phyloP scores from a whole-genome alignment of 345 rosid species.

The Murraya koenigii region DNA sequence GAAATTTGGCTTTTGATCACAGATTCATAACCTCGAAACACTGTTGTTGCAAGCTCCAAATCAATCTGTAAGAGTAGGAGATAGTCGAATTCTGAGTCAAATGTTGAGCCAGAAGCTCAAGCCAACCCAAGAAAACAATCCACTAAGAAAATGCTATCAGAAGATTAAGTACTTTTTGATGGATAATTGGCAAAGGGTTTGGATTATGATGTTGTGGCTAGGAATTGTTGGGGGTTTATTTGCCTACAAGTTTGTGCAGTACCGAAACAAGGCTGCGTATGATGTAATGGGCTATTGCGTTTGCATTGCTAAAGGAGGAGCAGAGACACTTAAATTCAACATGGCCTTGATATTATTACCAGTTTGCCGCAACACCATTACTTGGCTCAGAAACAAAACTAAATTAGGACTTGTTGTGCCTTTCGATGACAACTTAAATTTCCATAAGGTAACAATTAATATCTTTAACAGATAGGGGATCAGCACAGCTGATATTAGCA shows the following conservation, averaged over 20 bases:
- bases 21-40: conserved; percentile 72
- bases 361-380: conserved; percentile 81
- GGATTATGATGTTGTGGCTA: conserved; percentile 77
- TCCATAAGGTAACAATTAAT: conserved; percentile 53
- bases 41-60: conserved; percentile 72
- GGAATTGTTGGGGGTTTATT: conserved; percentile 60
- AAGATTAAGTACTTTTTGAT: conserved; percentile 54
- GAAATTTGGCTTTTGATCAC: not conserved
- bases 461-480: too few relatives aligned
- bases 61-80: conserved; percentile 66
- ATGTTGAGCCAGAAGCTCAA: conserved; percentile 77
- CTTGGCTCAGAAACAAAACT: conserved; percentile 90
- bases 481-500: too few relatives aligned
- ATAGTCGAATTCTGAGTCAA: conserved; percentile 70
- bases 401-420: conserved; percentile 69
- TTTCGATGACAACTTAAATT: conserved; percentile 82
- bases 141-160: conserved; percentile 38
- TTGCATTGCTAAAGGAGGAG: conserved; percentile 82
- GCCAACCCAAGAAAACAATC: conserved; percentile 63
- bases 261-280: conserved; percentile 47
- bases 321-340: conserved; percentile 82
- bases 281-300: conserved; percentile 87
- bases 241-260: conserved; percentile 68
- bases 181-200: conserved; percentile 84
- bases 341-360: conserved; percentile 84